Evolutionary conservation across 345 rosid genomes (phyloP).

Genomic region (Eucalyptus leucophloia): DNA sequence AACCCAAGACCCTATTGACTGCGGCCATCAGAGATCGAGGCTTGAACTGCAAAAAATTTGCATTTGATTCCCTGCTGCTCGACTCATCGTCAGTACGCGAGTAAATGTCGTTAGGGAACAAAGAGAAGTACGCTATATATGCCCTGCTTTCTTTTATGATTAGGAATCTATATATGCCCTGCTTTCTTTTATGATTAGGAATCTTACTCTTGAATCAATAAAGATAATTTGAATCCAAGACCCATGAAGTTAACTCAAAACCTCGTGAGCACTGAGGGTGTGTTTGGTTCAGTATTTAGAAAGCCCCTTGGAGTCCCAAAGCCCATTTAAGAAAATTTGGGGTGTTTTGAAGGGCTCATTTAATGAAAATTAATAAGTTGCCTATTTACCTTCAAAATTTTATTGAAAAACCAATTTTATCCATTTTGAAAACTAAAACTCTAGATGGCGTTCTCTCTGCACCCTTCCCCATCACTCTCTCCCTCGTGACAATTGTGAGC

Average conservation of each 20-base stretch:
- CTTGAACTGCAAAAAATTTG: not conserved
- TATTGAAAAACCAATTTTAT: too few relatives aligned
- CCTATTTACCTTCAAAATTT: too few relatives aligned
- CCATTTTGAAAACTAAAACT: too few relatives aligned
- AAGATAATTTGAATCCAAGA: not conserved
- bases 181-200: not conserved
- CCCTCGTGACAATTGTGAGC: too few relatives aligned
- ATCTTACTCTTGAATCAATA: not conserved
- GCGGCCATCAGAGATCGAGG: not conserved
- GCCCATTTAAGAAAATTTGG: too few relatives aligned
- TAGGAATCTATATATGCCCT: not conserved
- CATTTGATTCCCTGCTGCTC: not conserved
- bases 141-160: not conserved
- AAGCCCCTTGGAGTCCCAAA: too few relatives aligned
- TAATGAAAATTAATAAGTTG: too few relatives aligned
- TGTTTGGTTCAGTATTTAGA: too few relatives aligned
- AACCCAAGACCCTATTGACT: not conserved
- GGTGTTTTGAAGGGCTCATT: too few relatives aligned
- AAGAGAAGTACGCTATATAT: not conserved
- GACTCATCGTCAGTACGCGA: not conserved
- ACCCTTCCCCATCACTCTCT: too few relatives aligned
- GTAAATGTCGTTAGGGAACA: not conserved
- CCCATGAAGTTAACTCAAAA: not conserved
- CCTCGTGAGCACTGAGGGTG: not conserved
- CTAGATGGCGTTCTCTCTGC: too few relatives aligned